Evolutionary conservation across 306 rosid species (phyloP).

Genomic region (Phaseolus lunatus): DNA sequence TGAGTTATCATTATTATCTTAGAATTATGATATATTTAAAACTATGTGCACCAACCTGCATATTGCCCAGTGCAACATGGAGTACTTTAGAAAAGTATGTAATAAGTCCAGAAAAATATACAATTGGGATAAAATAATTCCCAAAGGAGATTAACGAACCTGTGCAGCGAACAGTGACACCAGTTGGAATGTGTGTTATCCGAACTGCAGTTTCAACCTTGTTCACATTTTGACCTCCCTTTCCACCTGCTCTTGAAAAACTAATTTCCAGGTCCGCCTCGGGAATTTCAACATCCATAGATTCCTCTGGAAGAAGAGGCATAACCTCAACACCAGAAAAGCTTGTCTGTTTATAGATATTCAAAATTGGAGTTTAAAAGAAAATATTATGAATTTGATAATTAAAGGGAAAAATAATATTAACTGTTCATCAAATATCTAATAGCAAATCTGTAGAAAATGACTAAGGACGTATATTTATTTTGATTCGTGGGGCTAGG

Average conservation of each 20-base stretch:
- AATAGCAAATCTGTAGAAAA: background rate
- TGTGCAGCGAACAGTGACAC: constrained; percentile 94
- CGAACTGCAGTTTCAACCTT: constrained; percentile 98
- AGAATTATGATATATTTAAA: background rate
- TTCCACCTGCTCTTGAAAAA: constrained; percentile 95
- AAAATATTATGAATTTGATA: background rate
- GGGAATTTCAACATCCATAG: too few relatives aligned
- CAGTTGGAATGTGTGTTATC: constrained; percentile 96
- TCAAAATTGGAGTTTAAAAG: constrained; percentile 19
- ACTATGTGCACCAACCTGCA: background rate
- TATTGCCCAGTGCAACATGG: background rate
- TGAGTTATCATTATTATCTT: background rate
- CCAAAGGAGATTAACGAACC: constrained; percentile 54
- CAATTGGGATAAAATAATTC: background rate
- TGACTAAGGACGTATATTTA: background rate
- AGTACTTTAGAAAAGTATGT: background rate
- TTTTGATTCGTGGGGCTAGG: background rate
- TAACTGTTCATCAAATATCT: background rate
- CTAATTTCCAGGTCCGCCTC: constrained; percentile 44
- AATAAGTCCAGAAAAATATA: constrained; percentile 1
- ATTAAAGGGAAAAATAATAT: constrained; percentile 8
- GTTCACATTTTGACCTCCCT: constrained; percentile 98
- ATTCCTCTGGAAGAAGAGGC: too few relatives aligned
- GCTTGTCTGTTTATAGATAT: constrained; percentile 73
- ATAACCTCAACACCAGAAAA: too few relatives aligned